These are phyloP conservation scores for Fusarium sp. DNA, from an alignment of 2,329 filamentous ascomycete species.

Conservation along the genomic window DNA sequence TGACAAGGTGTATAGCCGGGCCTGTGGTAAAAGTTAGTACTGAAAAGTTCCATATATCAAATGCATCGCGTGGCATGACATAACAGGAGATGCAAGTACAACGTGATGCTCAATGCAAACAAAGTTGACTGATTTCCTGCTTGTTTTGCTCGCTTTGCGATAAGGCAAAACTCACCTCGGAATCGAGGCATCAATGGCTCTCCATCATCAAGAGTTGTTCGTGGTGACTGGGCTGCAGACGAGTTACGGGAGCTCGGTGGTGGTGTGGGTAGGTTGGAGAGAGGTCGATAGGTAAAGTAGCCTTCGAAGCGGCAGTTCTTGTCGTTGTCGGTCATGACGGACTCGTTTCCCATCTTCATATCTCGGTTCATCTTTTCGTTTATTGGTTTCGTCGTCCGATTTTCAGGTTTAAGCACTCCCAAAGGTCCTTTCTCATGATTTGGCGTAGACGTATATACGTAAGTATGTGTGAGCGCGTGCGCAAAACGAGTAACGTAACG, in stretches of 20 bases:
- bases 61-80: constrained; percentile 8
- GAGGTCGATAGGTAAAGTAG: constrained; percentile 73
- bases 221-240: constrained; percentile 58
- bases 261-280: constrained; percentile 75
- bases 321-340: constrained; percentile 29
- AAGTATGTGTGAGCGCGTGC: constrained; percentile 16
- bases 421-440: constrained; percentile 40
- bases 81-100: constrained; percentile 8
- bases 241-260: constrained; percentile 64
- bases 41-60: constrained; percentile 2
- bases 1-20: constrained; percentile 73
- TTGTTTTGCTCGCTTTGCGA: neutral
- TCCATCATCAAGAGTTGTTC: constrained; percentile 56
- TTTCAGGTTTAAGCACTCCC: constrained; percentile 36
- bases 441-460: constrained; percentile 27
- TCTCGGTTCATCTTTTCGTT: constrained; percentile 38
- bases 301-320: constrained; percentile 50
- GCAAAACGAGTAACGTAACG: neutral
- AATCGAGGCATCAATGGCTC: constrained; percentile 55
- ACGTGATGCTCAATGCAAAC: constrained; percentile 16
- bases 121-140: neutral
- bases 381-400: constrained; percentile 35
- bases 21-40: constrained; percentile 55
- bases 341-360: constrained; percentile 33
- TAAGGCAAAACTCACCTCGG: constrained; percentile 49